Evolutionary conservation across 306 rosid genomes (phyloP).

Genomic region (Betula pendula): DNA sequence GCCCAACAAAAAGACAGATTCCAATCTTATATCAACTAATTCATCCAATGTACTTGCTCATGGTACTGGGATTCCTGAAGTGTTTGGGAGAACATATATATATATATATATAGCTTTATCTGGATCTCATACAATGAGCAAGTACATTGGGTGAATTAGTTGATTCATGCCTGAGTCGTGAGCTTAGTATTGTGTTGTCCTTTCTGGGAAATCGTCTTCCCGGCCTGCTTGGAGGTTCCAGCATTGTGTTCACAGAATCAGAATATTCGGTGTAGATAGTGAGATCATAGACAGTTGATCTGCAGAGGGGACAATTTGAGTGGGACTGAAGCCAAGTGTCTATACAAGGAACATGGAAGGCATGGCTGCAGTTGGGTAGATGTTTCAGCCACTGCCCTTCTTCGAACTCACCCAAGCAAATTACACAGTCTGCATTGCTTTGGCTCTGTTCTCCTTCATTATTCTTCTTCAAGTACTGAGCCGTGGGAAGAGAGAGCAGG

Average conservation of each 20-base stretch:
- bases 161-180: no score
- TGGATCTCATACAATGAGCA: neutral
- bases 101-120: no score
- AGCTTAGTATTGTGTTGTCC: no score
- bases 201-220: conserved; percentile 28
- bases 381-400: conserved; percentile 53
- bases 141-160: no score
- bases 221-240: conserved; percentile 19
- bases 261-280: conserved; percentile 3
- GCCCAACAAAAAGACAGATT: neutral
- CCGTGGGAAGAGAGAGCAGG: conserved; percentile 33
- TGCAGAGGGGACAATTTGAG: conserved; percentile 59
- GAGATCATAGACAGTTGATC: conserved; percentile 33
- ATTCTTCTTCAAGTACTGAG: conserved; percentile 39
- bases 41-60: no score
- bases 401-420: conserved; percentile 62
- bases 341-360: conserved; percentile 55
- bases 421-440: conserved; percentile 38
- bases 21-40: neutral
- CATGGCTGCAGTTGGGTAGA: conserved; percentile 46
- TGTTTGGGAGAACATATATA: no score
- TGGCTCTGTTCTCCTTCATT: no score
- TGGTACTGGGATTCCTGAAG: neutral
- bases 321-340: conserved; percentile 48
- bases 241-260: neutral